Conservation (phyloP, 2,329 filamentous ascomycete genomes). For the Fusarium torulosum region DNA sequence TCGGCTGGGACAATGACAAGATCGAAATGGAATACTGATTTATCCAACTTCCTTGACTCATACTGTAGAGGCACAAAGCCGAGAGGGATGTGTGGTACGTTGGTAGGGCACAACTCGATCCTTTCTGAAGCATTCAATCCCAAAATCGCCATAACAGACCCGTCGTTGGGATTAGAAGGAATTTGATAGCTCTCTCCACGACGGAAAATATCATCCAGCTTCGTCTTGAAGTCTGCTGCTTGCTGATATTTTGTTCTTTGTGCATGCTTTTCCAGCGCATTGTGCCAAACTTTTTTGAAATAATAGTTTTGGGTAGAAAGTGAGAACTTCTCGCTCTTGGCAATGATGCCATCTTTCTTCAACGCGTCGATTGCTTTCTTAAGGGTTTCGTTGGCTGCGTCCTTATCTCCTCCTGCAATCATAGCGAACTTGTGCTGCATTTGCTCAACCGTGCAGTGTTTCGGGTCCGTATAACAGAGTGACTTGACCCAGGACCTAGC, state of each 20-base stretch:
- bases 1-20: conserved; percentile 73
- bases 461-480: conserved; percentile 65
- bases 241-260: conserved; percentile 67
- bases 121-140: conserved; percentile 73
- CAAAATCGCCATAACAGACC: conserved; percentile 73
- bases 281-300: conserved; percentile 70
- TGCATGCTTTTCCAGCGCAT: conserved; percentile 68
- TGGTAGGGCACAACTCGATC: conserved; percentile 64
- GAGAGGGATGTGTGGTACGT: conserved; percentile 73
- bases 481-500: conserved; percentile 72
- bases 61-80: conserved; percentile 80
- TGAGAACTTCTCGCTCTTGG: conserved; percentile 69
- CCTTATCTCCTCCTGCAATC: conserved; percentile 58
- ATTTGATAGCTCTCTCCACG: conserved; percentile 58
- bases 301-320: conserved; percentile 71
- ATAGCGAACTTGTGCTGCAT: conserved; percentile 66
- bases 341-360: conserved; percentile 66
- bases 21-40: conserved; percentile 73
- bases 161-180: conserved; percentile 71
- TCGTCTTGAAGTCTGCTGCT: conserved; percentile 70
- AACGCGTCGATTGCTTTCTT: conserved; percentile 63
- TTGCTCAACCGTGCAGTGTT: conserved; percentile 61
- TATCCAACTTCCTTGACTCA: conserved; percentile 75
- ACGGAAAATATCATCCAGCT: conserved; percentile 69
- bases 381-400: conserved; percentile 59